Base-by-base conservation (phyloP, 192 early-diverging fungal genomes). In the Podochytrium sp. region DNA sequence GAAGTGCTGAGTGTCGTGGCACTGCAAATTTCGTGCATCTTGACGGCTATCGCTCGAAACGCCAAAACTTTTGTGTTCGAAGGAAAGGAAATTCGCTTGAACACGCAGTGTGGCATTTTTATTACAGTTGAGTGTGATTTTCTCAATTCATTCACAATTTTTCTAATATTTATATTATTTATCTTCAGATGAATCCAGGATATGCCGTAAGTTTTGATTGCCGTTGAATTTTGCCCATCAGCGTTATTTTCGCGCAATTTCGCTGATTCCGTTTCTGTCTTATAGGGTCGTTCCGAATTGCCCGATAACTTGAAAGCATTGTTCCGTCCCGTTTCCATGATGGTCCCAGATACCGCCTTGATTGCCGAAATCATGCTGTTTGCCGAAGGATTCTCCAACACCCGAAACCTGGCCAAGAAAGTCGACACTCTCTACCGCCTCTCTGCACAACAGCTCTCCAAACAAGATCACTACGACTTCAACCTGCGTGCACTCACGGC, bases 301-400 rank as follows among this genome's bases (percentile, higher is more conserved):
- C 87, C 87, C 0, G 87, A 89, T 65, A 89, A 89, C 64, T 74
- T 89, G 41, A 89, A 89, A 62, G 52, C 77, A 1, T 72, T 89
- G 29, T 89, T 89, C 74, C 55, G 87, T 57, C 87, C 87, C 27
- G 85, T 89, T 1, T 81, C 87, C 6, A 89, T 89, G 87, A 89
- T 89, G 87, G 81, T 86, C 14, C 87, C 87, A 1, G 87, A 89
- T 59, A 85, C 82, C 30, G 87, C 80, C 2, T 72, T 89, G 12
- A 89, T 89, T 78, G 87, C 85, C 30, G 87, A 89, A 80, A 89
- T 89, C 62, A 89, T 89, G 85, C 75, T 89, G 3, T 89, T 86
- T 68, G 84, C 87, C 2, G 87, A 89, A 80, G 87, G 87, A 30
- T 89, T 89, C 76, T 81, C 81, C 2, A 85, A 89, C 61, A 86